Evolutionary conservation across 2,329 filamentous ascomycete species (phyloP).

Genomic region (Paracorniculantispora psalliotae): DNA sequence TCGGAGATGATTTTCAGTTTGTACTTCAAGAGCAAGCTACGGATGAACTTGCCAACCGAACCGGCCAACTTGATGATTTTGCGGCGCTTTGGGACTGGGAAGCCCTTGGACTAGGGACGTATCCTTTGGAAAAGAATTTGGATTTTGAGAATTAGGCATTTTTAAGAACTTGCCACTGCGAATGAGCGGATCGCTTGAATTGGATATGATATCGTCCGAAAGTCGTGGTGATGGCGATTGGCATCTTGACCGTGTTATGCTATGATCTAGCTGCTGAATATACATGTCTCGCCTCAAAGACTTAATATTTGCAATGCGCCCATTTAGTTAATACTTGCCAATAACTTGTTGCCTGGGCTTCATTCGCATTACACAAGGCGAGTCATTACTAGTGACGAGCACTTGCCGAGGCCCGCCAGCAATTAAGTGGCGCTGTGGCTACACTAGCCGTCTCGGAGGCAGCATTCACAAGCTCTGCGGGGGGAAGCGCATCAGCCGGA

Average conservation of each 20-base stretch:
- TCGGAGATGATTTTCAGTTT: not conserved
- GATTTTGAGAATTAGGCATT: not conserved
- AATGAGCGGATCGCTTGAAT: no score
- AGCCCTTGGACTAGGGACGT: constrained; percentile 3
- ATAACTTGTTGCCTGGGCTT: not conserved
- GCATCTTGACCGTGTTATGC: no score
- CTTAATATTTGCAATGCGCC: no score
- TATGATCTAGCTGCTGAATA: no score
- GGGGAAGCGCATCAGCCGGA: not conserved
- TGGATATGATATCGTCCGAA: not conserved
- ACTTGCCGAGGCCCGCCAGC: constrained; percentile 9
- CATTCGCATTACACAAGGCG: not conserved
- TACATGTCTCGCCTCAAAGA: no score
- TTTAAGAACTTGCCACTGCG: not conserved
- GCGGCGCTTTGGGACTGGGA: constrained; percentile 11
- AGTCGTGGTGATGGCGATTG: no score
- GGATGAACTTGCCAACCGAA: not conserved
- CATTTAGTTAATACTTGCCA: no score
- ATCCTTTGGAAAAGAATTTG: not conserved
- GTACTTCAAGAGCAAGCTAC: not conserved
- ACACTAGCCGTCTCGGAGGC: not conserved
- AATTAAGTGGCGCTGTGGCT: constrained; percentile 1
- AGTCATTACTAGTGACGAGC: not conserved
- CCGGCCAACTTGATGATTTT: constrained; percentile 1
- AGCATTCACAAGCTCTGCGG: constrained; percentile 2